Base-by-base conservation (phyloP, 768 basidiomycete species). In the Mycena haematopus region DNA sequence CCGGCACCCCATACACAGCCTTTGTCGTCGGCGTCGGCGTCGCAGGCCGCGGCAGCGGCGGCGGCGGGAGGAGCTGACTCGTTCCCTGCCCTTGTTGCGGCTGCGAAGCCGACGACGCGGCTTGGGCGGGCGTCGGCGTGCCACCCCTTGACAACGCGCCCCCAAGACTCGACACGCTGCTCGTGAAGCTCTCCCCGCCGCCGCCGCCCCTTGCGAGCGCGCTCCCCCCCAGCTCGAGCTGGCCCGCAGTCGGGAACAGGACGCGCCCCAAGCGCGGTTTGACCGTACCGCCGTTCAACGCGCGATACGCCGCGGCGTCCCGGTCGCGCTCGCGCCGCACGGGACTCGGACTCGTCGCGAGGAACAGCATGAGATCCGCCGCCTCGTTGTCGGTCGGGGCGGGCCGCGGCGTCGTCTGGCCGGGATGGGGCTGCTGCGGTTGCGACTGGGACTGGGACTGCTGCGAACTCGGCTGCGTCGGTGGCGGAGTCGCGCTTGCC, bases 341-440 rank as follows among this genome's bases (percentile, higher is more conserved):
- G 10, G 92, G 92, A 0, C 91, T 93, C 0, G 92, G 92, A 1
- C 91, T 93, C 7, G 92, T 93, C 44, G 93, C 92, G 53, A 95
- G 83, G 75, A 85, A 91, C 22, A 94, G 78, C 86, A 95, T 90
- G 46, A 93, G 76, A 70, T 92, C 91, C n/a, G 93, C 92, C 0
- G 92, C 93, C 70, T 94, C 93, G 63, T 86, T 88, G 72, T 92
- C 91, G 33, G 87, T 86, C n/a, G 85, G 83, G 7, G 77, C 85
- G 63, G 80, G 81, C 60, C 70, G 84, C 71, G 79, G 84, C 45
- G 78, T 85, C 42, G 72, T 77, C 27, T 42, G 19, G 6, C 7
- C 40, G 13, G 27, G 17, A 31, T 46, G 61, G 8, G 19, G 5
- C 49, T 31, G 49, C 36, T 36, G 14, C 4, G 40, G 40, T 42